Base-by-base conservation (phyloP, 2,329 filamentous ascomycete genomes). In the Remersonia thermophila region DNA sequence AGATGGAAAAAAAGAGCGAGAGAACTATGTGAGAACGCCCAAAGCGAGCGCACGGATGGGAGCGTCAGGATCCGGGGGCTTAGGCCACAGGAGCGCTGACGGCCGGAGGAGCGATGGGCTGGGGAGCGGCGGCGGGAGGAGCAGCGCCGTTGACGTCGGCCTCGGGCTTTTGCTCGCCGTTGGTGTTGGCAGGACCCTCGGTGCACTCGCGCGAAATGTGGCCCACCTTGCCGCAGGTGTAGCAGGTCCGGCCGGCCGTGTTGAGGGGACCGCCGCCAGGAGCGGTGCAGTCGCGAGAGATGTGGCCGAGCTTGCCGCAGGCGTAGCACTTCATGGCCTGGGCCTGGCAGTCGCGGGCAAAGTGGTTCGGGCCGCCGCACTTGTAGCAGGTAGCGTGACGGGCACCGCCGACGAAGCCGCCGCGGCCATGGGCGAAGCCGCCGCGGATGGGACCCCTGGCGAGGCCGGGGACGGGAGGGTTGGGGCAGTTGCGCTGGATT, bases 291-390 rank as follows among this genome's bases (percentile, higher is more conserved):
- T 98, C 91, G 52, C 71, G 69, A 9, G 83, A 93, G 61, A 94
- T 94, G 66, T 94, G 86, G 35, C 85, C 85, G 50, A 93, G 77
- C 69, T 94, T 94, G 58, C 87, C 87, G 58, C 87, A 95, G 48
- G 87, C 87, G 55, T 94, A 95, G 72, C 87, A 95, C 69, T 95
- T 95, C 85, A 94, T 93, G 45, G 86, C 84, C 63, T 94, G 86
- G 50, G 91, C 87, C 69, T 96, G 91, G 71, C 91, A 98, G 56
- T 98, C 91, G 47, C 91, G 83, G 47, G 91, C 91, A 57, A 93
- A 98, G 66, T 98, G 91, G 71, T 98, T 98, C 41, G 91, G 91
- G 25, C 89, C 77, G 49, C 77, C 77, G 57, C 77, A 82, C 65
- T 81, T 81, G 62, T 81, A 81, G 65, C 77, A 82, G 36, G 77